Conservation (phyloP, 1,284 basidiomycete species). For the Ganoderma meredithae region DNA sequence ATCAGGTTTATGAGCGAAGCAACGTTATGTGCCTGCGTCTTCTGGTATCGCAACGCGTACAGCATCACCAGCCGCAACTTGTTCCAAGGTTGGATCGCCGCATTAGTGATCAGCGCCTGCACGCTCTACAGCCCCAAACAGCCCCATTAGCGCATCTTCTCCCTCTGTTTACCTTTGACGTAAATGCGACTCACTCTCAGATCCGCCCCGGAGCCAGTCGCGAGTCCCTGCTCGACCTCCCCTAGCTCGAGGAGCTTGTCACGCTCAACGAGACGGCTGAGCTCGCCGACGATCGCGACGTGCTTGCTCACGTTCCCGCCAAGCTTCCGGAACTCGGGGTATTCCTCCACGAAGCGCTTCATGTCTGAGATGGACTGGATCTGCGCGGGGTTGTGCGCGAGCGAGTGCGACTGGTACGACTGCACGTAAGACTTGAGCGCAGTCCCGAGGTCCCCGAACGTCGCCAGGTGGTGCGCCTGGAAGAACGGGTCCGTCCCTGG, state of each 20-base stretch:
- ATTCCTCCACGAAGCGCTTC: slow-evolving; percentile 98
- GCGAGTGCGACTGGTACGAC: slow-evolving; percentile 89
- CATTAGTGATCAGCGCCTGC: slow-evolving; percentile 75
- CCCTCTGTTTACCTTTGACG: background rate
- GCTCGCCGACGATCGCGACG: slow-evolving; percentile 95
- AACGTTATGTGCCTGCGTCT: slow-evolving; percentile 87
- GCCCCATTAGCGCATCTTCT: background rate
- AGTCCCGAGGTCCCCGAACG: slow-evolving; percentile 97
- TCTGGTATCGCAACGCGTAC: slow-evolving; percentile 96
- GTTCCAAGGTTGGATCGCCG: slow-evolving; percentile 75
- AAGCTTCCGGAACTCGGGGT: slow-evolving; percentile 96
- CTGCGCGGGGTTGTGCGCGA: slow-evolving; percentile 77
- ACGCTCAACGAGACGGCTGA: slow-evolving; percentile 88
- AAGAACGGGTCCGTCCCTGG: slow-evolving; percentile 96
- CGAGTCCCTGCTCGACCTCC: slow-evolving; percentile 96
- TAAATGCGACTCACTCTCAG: slow-evolving; percentile 65
- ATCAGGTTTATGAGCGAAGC: slow-evolving; percentile 84
- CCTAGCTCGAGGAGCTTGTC: slow-evolving; percentile 90
- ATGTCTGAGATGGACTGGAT: slow-evolving; percentile 98
- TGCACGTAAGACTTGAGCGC: slow-evolving; percentile 94
- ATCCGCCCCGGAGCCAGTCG: slow-evolving; percentile 91
- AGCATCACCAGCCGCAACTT: slow-evolving; percentile 95
- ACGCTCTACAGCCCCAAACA: slow-evolving; percentile 63
- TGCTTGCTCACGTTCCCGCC: slow-evolving; percentile 99
- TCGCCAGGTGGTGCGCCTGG: slow-evolving; percentile 89